phyloP scores from a whole-genome alignment of 352 stramenopile genomes.

The Globisporangium iwayamae region DNA sequence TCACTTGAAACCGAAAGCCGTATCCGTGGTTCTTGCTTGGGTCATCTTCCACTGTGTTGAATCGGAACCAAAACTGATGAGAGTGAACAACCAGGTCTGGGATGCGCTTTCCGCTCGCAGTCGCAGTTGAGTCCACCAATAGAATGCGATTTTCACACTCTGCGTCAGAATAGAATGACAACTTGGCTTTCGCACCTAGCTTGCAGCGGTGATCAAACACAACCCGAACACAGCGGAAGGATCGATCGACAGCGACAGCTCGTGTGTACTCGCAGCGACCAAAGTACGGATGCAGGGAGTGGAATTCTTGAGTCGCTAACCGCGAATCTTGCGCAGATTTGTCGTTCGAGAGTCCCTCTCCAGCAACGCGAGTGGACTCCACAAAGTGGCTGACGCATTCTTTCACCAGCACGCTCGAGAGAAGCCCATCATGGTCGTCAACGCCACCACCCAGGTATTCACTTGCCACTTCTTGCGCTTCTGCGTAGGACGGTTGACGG shows the following conservation, averaged over 20 bases:
- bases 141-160: slow-evolving; percentile 60
- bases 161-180: slow-evolving; percentile 69
- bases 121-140: slow-evolving; percentile 44
- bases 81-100: slow-evolving; percentile 71
- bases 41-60: slow-evolving; percentile 65
- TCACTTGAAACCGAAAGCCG: slow-evolving; percentile 82
- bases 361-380: slow-evolving; percentile 69
- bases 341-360: slow-evolving; percentile 29
- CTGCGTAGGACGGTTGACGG: slow-evolving; percentile 54
- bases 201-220: slow-evolving; percentile 81
- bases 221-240: slow-evolving; percentile 62
- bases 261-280: slow-evolving; percentile 76
- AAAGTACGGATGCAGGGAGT: slow-evolving; percentile 86
- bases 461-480: slow-evolving; percentile 57
- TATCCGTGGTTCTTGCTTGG: slow-evolving; percentile 58
- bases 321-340: slow-evolving; percentile 4
- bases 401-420: slow-evolving; percentile 76
- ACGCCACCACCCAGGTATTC: slow-evolving; percentile 46
- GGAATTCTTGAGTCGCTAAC: slow-evolving; percentile 44
- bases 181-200: slow-evolving; percentile 61
- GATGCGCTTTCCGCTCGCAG: slow-evolving; percentile 30
- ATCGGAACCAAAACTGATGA: slow-evolving; percentile 83
- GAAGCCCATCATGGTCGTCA: slow-evolving; percentile 52
- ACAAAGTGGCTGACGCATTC: slow-evolving; percentile 86
- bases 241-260: slow-evolving; percentile 43